Evolutionary conservation across 108 stramenopile genomes (phyloP).

Genomic region (Thalassiosira profunda): DNA sequence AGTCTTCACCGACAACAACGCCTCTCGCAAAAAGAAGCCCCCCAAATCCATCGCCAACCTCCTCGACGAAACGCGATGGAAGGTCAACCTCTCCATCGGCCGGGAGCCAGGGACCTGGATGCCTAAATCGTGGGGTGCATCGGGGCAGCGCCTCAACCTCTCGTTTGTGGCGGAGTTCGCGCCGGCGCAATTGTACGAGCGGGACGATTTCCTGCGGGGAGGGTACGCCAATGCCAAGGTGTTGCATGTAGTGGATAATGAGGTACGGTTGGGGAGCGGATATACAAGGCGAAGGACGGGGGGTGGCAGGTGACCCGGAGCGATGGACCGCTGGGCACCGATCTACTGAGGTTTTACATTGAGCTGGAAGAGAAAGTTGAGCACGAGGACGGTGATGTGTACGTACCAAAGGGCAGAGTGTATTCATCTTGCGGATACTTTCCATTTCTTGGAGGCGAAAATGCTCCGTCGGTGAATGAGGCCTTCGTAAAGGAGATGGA

Average conservation of each 20-base stretch:
- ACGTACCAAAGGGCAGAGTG: slow-evolving; percentile 70
- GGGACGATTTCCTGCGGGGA: slow-evolving; percentile 72
- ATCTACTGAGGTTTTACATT: slow-evolving; percentile 72
- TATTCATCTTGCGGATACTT: slow-evolving; percentile 87
- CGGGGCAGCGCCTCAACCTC: slow-evolving; percentile 64
- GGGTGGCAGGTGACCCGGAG: slow-evolving; percentile 68
- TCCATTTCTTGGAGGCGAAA: slow-evolving; percentile 32
- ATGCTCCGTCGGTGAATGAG: slow-evolving; percentile 33
- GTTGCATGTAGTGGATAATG: slow-evolving; percentile 43
- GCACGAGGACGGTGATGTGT: slow-evolving; percentile 58
- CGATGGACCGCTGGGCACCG: slow-evolving; percentile 74
- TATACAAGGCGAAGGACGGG: slow-evolving; percentile 55
- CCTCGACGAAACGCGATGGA: slow-evolving; percentile 71
- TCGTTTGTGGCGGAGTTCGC: slow-evolving; percentile 69
- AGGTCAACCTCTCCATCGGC: slow-evolving; percentile 67
- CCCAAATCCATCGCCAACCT: slow-evolving; percentile 21
- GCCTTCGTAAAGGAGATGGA: slow-evolving; percentile 47
- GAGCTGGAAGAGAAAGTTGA: slow-evolving; percentile 60
- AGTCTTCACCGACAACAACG: not conserved
- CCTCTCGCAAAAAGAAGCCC: slow-evolving; percentile 3
- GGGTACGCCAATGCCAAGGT: slow-evolving; percentile 55
- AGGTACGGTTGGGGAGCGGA: slow-evolving; percentile 26
- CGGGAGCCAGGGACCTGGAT: slow-evolving; percentile 80
- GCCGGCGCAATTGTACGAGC: slow-evolving; percentile 51
- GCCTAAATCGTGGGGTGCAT: slow-evolving; percentile 78